Evolutionary conservation across 768 basidiomycete species (phyloP).

Genomic region (Boletellus sp.): DNA sequence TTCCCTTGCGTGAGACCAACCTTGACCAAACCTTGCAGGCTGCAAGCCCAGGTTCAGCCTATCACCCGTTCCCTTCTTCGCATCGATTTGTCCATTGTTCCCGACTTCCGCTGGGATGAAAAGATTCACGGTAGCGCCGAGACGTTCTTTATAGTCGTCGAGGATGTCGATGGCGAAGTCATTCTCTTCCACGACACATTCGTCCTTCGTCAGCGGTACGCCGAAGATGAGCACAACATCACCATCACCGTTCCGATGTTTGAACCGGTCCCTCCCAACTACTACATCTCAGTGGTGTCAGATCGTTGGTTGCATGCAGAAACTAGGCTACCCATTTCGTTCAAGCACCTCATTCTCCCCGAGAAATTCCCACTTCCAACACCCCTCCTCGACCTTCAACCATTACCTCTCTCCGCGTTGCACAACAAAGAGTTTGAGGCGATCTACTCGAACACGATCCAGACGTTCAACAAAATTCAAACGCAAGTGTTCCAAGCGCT

Average conservation of each 20-base stretch:
- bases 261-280: conserved; percentile 97
- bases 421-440: conserved; percentile 92
- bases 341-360: conserved; percentile 96
- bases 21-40: conserved; percentile 34
- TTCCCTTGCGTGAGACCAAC: neutral
- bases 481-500: conserved; percentile 98
- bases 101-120: conserved; percentile 99
- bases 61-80: conserved; percentile 91
- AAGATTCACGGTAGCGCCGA: conserved; percentile 87
- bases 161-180: conserved; percentile 96
- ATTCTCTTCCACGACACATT: conserved; percentile 95
- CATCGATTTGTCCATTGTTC: conserved; percentile 89
- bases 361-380: conserved; percentile 95
- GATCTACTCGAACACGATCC: conserved; percentile 76
- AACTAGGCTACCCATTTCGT: conserved; percentile 91
- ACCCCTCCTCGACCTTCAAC: conserved; percentile 87
- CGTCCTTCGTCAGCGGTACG: conserved; percentile 86
- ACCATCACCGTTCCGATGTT: conserved; percentile 95
- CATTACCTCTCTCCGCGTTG: conserved; percentile 83
- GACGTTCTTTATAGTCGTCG: conserved; percentile 90
- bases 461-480: conserved; percentile 97
- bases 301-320: conserved; percentile 96
- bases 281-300: conserved; percentile 92
- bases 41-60: conserved; percentile 95
- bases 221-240: conserved; percentile 90